phyloP scores from a whole-genome alignment of 768 basidiomycete species.

The Termitomyces heimii region DNA sequence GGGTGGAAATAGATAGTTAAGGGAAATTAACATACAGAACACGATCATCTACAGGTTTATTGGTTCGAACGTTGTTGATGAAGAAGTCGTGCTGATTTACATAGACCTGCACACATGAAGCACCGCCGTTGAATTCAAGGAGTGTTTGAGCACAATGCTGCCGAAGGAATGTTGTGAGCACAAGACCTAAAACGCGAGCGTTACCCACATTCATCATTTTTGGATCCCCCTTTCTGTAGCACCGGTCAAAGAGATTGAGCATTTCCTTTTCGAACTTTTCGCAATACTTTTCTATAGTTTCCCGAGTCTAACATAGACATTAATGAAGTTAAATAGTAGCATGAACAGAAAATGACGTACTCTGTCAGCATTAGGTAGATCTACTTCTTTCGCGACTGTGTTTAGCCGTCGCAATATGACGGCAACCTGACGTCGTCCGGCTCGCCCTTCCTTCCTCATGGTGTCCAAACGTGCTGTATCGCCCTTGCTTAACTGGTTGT shows the following conservation, averaged over 20 bases:
- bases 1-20: background rate
- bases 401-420: slow-evolving; percentile 79
- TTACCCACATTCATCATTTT: slow-evolving; percentile 94
- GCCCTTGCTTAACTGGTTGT: slow-evolving; percentile 84
- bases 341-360: slow-evolving; percentile 29
- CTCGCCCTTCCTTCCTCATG: slow-evolving; percentile 81
- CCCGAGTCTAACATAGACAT: slow-evolving; percentile 55
- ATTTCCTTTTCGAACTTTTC: slow-evolving; percentile 99
- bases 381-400: slow-evolving; percentile 90
- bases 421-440: slow-evolving; percentile 85
- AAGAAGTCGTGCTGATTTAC: slow-evolving; percentile 99
- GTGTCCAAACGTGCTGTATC: slow-evolving; percentile 72
- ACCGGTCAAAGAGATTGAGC: slow-evolving; percentile 91
- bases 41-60: slow-evolving; percentile 48
- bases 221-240: slow-evolving; percentile 95
- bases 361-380: slow-evolving; percentile 76
- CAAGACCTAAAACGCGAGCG: background rate
- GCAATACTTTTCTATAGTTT: slow-evolving; percentile 93
- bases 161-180: background rate
- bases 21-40: slow-evolving; percentile 36
- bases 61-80: slow-evolving; percentile 83
- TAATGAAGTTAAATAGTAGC: background rate
- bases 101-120: slow-evolving; percentile 96
- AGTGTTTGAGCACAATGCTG: slow-evolving; percentile 97
- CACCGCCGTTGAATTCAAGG: slow-evolving; percentile 95